A percentile compares a stretch with the other conserved stretches of the same genome.
Evolutionary conservation across 495 filamentous ascomycete species (phyloP).

Genomic region (Coniosporium apollinis): DNA sequence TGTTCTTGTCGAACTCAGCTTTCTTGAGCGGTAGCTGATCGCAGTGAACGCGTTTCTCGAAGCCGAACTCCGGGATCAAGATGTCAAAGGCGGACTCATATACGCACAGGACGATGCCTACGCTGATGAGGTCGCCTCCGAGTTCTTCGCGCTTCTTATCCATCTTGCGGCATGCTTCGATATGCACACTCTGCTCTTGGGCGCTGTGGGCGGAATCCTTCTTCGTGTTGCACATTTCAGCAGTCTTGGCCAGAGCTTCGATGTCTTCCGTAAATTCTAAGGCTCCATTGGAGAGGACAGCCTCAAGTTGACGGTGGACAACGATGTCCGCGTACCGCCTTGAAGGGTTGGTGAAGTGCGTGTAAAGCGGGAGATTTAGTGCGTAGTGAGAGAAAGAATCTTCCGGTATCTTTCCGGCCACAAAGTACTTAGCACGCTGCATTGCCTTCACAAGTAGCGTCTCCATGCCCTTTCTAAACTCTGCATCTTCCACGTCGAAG

Average conservation of each 20-base stretch:
- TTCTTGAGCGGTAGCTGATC: constrained; percentile 97
- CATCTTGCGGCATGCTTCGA: constrained; percentile 90
- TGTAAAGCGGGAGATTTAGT: constrained; percentile 84
- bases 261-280: constrained; percentile 80
- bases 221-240: constrained; percentile 94
- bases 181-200: constrained; percentile 97
- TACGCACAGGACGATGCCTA: constrained; percentile 90
- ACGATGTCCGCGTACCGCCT: constrained; percentile 89
- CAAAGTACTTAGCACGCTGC: constrained; percentile 89
- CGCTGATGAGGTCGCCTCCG: constrained; percentile 85
- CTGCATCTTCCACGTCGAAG: constrained; percentile 73
- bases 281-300: constrained; percentile 63
- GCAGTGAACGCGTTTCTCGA: constrained; percentile 98
- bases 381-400: constrained; percentile 75
- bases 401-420: constrained; percentile 53
- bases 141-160: constrained; percentile 70
- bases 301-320: constrained; percentile 88
- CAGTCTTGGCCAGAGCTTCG: constrained; percentile 77
- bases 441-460: constrained; percentile 84
- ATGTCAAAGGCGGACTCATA: constrained; percentile 99
- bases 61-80: constrained; percentile 93
- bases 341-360: constrained; percentile 92
- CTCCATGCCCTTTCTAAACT: constrained; percentile 94
- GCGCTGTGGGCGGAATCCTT: constrained; percentile 96
- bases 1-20: constrained; percentile 92